phyloP scores from a whole-genome alignment of 768 basidiomycete species.

The Heimioporus sp. region DNA sequence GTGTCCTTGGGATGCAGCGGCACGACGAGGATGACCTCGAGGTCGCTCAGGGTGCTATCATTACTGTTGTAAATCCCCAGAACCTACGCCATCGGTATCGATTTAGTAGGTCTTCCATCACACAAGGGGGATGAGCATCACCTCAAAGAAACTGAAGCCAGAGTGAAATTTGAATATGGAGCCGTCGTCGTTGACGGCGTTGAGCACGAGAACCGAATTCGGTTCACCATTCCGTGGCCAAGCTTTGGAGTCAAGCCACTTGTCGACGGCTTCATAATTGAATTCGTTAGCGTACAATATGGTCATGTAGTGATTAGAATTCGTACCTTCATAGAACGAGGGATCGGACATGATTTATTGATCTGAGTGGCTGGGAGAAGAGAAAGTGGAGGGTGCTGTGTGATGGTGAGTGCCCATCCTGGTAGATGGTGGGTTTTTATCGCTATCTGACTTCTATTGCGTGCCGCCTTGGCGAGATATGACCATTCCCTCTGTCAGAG shows the following conservation, averaged over 20 bases:
- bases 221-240: not conserved
- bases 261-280: not conserved
- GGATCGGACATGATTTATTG: no score
- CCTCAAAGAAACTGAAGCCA: not conserved
- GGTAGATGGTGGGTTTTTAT: no score
- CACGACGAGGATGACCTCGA: not conserved
- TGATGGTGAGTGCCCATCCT: no score
- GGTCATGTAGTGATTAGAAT: not conserved
- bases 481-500: no score
- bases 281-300: not conserved
- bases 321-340: no score
- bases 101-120: not conserved
- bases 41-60: not conserved
- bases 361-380: no score
- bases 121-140: not conserved
- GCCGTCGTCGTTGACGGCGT: not conserved
- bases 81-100: not conserved
- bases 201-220: not conserved
- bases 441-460: no score
- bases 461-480: no score
- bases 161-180: not conserved
- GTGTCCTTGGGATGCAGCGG: not conserved
- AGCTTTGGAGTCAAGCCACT: not conserved
- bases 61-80: not conserved
- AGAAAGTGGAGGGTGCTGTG: no score